A percentile compares a stretch with the other conserved stretches of the same genome.
phyloP scores from a whole-genome alignment of 2,329 filamentous ascomycete species.

The Exophiala spinifera region DNA sequence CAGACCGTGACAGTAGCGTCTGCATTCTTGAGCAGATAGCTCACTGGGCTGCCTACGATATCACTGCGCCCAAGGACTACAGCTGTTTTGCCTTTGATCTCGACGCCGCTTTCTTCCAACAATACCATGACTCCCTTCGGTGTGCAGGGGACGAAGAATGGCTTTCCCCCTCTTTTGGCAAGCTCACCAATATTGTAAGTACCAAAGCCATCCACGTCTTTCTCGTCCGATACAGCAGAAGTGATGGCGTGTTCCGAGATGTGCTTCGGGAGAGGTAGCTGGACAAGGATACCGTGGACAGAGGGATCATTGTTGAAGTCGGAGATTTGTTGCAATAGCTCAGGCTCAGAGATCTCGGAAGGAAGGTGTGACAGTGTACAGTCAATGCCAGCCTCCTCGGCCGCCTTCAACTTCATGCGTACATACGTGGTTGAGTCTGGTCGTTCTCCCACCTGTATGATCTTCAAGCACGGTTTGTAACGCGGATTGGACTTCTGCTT shows the following conservation, averaged over 20 bases:
- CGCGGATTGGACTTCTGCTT: constrained; percentile 79
- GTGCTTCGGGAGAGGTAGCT: constrained; percentile 83
- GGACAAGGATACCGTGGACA: constrained; percentile 90
- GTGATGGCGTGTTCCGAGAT: constrained; percentile 89
- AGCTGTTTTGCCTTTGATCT: constrained; percentile 84
- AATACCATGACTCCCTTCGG: constrained; percentile 96
- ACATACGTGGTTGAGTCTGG: constrained; percentile 97
- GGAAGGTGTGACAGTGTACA: constrained; percentile 84
- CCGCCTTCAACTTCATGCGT: constrained; percentile 98
- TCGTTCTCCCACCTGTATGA: constrained; percentile 93
- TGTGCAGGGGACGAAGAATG: constrained; percentile 90
- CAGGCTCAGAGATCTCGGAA: constrained; percentile 74
- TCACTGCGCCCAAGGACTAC: constrained; percentile 94
- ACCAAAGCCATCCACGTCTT: constrained; percentile 97
- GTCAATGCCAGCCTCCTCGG: constrained; percentile 86
- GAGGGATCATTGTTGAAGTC: constrained; percentile 79
- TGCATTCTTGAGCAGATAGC: constrained; percentile 90
- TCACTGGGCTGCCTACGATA: constrained; percentile 95
- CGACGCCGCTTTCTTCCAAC: constrained; percentile 76
- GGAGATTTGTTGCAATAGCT: constrained; percentile 79
- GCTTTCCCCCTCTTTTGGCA: constrained; percentile 87
- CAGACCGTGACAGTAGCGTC: constrained; percentile 96
- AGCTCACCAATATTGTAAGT: constrained; percentile 93
- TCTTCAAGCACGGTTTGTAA: constrained; percentile 86
- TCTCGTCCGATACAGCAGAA: constrained; percentile 84